Evolutionary conservation across 768 basidiomycete genomes (phyloP), one percentile per base, ranked within the genome.

Genomic region (Hygrophorus russula): DNA sequence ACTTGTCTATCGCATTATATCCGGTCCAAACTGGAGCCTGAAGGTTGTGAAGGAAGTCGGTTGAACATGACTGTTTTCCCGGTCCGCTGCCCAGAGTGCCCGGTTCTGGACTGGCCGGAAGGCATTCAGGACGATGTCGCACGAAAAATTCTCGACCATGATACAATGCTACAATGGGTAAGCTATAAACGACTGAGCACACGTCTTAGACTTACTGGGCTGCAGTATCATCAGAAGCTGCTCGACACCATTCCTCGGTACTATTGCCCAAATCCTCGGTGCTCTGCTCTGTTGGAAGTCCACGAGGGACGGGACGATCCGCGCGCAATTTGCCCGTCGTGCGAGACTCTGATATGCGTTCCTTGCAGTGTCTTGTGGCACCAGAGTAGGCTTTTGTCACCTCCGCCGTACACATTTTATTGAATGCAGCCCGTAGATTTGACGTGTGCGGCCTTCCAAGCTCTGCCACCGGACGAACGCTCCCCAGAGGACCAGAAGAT

Each of bases 211-310:
- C 31, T 30, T 39, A 36, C 38, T 9, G 8, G 9, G 12, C 20
- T 44, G 13, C 19, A 67, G 65, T 53, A 65, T 46, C 55, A 60
- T 34, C 64, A 64, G 40, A 61, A 56, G 44, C 45, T 67, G 2
- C 51, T 65, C 6, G 61, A 64, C 39, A 59, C 59, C 4, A 49
- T 60, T 3, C 62, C 63, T 18, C 53, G 58, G 15, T 46, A 61
- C 18, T 67, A 64, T 39, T 67, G 65, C 43, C 65, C 65, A 3
- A 64, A 67, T 41, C 59, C 59, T 1, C 56, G 56, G 35, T 67
- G 64, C 46, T 67, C 65, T 2, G 56, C 57, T 7, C 53, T 62
- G 1, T 55, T 67, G 18, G 58, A 63, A 32, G 50, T 57, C 9
- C 56, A 63, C 20, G 63, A 63, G 38, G 62, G 63, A 33, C 49